These are phyloP conservation scores for Nitzschia sp. DNA, from an alignment of 108 stramenopile genomes.

Conservation along the genomic window DNA sequence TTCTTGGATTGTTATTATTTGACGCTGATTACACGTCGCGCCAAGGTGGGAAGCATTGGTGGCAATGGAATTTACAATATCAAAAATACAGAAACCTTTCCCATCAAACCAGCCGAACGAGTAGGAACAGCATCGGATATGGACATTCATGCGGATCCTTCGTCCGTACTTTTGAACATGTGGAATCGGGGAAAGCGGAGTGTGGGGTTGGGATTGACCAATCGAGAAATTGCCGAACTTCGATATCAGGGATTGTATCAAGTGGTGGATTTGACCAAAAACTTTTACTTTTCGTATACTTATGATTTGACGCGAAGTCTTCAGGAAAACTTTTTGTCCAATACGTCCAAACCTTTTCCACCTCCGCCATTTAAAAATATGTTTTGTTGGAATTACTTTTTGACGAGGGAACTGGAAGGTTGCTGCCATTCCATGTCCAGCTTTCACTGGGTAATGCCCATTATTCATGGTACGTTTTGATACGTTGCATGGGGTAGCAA, in stretches of 20 bases:
- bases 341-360: conserved; percentile 74
- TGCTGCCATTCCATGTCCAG: conserved; percentile 80
- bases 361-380: conserved; percentile 91
- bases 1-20: conserved; percentile 98
- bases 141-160: conserved; percentile 66
- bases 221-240: conserved; percentile 87
- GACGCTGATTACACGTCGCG: conserved; percentile 93
- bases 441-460: conserved; percentile 88
- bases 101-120: conserved; percentile 81
- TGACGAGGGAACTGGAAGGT: conserved; percentile 88
- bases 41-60: conserved; percentile 94
- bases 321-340: conserved; percentile 93
- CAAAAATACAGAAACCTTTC: conserved; percentile 88
- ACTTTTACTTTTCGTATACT: conserved; percentile 97
- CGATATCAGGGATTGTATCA: conserved; percentile 95
- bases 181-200: conserved; percentile 91
- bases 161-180: conserved; percentile 80
- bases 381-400: conserved; percentile 97
- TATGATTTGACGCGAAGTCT: conserved; percentile 92
- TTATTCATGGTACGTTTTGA: conserved; percentile 90
- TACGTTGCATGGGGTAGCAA: too few species aligned
- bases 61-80: conserved; percentile 97
- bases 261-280: conserved; percentile 95
- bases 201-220: conserved; percentile 79
- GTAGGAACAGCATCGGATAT: conserved; percentile 17